Evolutionary conservation across 495 filamentous ascomycete genomes (phyloP), one percentile per base, ranked within the genome.

Genomic region (Xylaria intraflava): DNA sequence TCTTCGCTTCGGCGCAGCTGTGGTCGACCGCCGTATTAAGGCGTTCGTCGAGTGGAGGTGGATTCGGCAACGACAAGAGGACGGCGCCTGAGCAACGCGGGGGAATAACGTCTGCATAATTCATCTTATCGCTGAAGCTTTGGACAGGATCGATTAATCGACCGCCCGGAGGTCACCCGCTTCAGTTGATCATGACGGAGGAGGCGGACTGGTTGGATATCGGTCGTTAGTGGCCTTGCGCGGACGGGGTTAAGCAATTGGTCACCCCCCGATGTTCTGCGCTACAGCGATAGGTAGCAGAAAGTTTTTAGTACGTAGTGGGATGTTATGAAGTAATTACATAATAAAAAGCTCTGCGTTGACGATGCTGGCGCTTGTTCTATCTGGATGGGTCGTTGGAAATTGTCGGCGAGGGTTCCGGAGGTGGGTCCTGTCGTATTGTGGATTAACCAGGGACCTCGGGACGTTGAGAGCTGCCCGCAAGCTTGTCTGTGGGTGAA

Each of bases 41-140:
- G 73, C 72, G 48, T 74, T 74, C 46, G 78, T 69, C 23, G 72
- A 70, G 49, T 80, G 80, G 33, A 82, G 53, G 67, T 85, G 87
- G 51, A 82, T 71, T 50, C 80, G 76, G 69, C 83, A 88, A 57
- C 75, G 77, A 72, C 85, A 87, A 50, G 79, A 53, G 50, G 56
- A 77, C 69, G 79, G 78, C 58, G 71, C 72, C 72, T 77, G 78
- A 62, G 76, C 79, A 71, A 80, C 77, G 66, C 83, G 84, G 69
- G 83, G 86, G 82, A 83, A 87, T 56, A 88, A 62, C 51, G 76
- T 76, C 66, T 84, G 82, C 87, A 91, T 90, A 55, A 53, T 63
- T 68, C 56, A 53, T 68, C 69, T 73, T 74, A 38, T 67, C 71
- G 52, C 48, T 38, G 46, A 24, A 14, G 38, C 29, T 19, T 22